These are phyloP conservation scores for Penicillium sp. DNA, from an alignment of 2,329 filamentous ascomycete species.

Conservation along the genomic window DNA sequence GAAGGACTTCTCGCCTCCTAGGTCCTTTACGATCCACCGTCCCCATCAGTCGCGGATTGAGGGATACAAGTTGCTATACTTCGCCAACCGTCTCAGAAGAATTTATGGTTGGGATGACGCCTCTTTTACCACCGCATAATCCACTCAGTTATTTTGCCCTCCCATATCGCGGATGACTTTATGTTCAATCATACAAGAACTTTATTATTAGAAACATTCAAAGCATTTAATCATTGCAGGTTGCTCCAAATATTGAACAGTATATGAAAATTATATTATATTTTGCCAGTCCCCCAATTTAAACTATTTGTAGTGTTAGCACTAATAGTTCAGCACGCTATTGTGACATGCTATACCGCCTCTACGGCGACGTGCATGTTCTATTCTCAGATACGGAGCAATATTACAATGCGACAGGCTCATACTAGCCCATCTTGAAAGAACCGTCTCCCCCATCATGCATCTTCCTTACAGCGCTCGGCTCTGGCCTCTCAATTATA, in stretches of 20 bases:
- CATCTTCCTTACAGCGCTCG: too few species aligned
- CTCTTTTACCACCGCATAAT: not conserved
- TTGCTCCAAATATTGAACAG: not conserved
- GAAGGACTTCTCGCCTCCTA: not conserved
- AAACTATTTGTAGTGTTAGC: too few species aligned
- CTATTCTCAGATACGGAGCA: too few species aligned
- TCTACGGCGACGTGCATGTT: too few species aligned
- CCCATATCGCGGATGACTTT: not conserved
- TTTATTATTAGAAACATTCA: not conserved
- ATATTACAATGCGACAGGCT: too few species aligned
- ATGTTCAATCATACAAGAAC: not conserved
- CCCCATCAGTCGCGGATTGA: constrained; percentile 16
- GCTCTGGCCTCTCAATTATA: too few species aligned
- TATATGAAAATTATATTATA: too few species aligned
- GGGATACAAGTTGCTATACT: constrained; percentile 16
- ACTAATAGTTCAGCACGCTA: too few species aligned
- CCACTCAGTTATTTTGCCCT: not conserved
- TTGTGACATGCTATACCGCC: too few species aligned
- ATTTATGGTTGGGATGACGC: constrained; percentile 1
- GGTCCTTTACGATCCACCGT: constrained; percentile 16
- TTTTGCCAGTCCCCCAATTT: too few species aligned
- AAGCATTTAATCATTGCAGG: not conserved
- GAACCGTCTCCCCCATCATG: too few species aligned
- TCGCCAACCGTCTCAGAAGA: not conserved
- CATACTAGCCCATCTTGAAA: too few species aligned